Base-by-base conservation (phyloP, 2,329 filamentous ascomycete species). In the Aspergillus sp. region DNA sequence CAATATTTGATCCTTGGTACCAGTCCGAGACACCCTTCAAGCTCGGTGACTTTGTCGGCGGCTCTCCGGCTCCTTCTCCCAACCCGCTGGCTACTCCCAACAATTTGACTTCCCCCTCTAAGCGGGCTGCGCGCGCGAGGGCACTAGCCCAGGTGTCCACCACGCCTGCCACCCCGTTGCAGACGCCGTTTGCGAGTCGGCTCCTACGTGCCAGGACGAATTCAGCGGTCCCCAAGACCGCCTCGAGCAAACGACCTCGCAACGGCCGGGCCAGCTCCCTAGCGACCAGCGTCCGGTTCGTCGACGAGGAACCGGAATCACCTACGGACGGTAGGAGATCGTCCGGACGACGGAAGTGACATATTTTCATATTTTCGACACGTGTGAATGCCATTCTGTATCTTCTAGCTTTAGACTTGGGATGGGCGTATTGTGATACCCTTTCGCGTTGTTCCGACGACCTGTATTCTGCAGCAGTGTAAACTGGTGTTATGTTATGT, bases 81-180 rank as follows among this genome's bases (percentile, higher is more conserved):
- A 77, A 69, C 26, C 75, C 77, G 4, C 65, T 76, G 22, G 71
- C 74, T 16, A 76, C 78, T 6, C 78, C 78, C 16, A 78, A 71
- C 55, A 78, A 77, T 63, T 59, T 80, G 59, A 75, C 69, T 47
- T 80, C 78, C 3, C 79, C 79, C n/a, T 80, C 79, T 22, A 80
- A 78, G 64, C 72, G 78, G 57, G 77, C 78, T 39, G 77, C 78
- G 20, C 71, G 77, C 39, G 78, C 77, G 10, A 74, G 71, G 63
- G 71, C 72, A 26, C 63, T 80, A 52, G 73, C 76, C 12, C 73
- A 78, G 59, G 65, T 73, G 49, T 80, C 78, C 2, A 80, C 77
- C n/a, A 80, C 78, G 5, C 78, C 78, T 18, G 74, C 75, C 46
- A 80, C 77, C 4, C 77, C 77, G 14, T 62, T 77, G 31, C 73